Evolutionary conservation across 768 basidiomycete genomes (phyloP).

Genomic region (Russula ochroleuca): DNA sequence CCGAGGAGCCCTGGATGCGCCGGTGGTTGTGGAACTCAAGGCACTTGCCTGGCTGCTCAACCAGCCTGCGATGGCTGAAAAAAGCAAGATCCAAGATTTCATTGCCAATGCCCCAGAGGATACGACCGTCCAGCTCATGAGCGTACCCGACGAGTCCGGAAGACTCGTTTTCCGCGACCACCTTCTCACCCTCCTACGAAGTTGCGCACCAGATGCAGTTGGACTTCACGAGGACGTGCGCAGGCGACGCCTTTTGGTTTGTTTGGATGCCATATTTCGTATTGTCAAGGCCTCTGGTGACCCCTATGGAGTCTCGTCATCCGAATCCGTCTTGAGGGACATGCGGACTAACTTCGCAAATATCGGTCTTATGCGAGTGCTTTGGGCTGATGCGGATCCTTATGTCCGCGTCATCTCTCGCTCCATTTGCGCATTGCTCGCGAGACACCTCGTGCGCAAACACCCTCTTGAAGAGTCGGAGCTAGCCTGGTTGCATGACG

Average conservation of each 20-base stretch:
- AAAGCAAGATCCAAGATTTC: conserved; percentile 11
- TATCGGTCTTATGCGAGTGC: neutral
- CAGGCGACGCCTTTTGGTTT: conserved; percentile 10
- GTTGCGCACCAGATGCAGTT: conserved; percentile 1
- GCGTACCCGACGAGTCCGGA: neutral
- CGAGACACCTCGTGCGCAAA: conserved; percentile 9
- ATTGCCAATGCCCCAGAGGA: neutral
- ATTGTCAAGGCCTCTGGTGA: neutral
- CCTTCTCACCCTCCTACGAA: conserved; percentile 15
- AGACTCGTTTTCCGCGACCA: conserved; percentile 2
- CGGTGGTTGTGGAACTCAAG: neutral
- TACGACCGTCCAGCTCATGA: conserved; percentile 8
- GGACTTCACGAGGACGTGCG: conserved; percentile 10
- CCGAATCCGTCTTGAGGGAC: conserved; percentile 3
- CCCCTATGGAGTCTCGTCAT: neutral
- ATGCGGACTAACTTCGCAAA: conserved; percentile 15
- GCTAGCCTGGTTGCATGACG: conserved; percentile 12
- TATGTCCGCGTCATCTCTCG: conserved; percentile 6
- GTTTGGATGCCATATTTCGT: conserved; percentile 14
- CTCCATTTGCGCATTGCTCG: conserved; percentile 16
- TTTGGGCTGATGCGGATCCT: conserved; percentile 13
- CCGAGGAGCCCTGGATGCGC: neutral
- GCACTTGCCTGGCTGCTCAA: conserved; percentile 14
- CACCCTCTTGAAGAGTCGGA: neutral
- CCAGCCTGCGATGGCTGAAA: conserved; percentile 4